Base-by-base conservation (phyloP, 495 filamentous ascomycete species). In the Podospora tetraspora region DNA sequence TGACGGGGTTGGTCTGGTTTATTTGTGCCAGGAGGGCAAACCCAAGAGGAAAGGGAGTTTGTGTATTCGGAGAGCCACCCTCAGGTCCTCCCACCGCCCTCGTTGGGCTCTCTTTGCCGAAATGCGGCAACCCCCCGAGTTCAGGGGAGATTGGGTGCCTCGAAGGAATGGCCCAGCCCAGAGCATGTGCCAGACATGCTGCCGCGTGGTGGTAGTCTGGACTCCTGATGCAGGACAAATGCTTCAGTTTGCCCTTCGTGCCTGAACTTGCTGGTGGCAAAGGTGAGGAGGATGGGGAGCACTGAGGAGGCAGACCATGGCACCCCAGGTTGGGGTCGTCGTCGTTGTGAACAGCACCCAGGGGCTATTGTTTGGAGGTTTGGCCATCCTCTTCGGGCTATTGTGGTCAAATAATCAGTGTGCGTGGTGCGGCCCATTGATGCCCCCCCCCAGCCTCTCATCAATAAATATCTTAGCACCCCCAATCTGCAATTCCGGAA, bases 361-460 rank as follows among this genome's bases (percentile, higher is more conserved):
- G 43, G 59, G 22, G 59, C 24, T 60, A 60, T 60, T 29, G 59
- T 60, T 60, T 60, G 59, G 59, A 29, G 59, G 13, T 29, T 60
- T 60, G 59, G 59, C n/a, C 22, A 24, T 27, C 59, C 59, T 27
- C 12, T 60, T 60, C 59, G 59, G 59, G 22, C 24, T 60, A 64
- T 64, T 52, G 32, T 37, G 62, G 57, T 25, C 52, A 57, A 64
- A 65, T 57, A 65, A 30, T 65, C 37, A 11, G 57, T 9, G 52
- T 23, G 63, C 12, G 63, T 52, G 43, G 43, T 52, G 43, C 64
- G 64, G 64, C 64, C 64, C 57, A 66, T 66, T 59, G 52, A 66
- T 52, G 21, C 25, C 43, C 43, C 37, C 37, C 43, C 32, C 43
- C 43, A n/a, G 43, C 43, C 43, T 52, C 37, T 43, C 37, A 43